phyloP scores from a whole-genome alignment of 805 yeast species.

The Hanseniaspora hatyaiensis region DNA sequence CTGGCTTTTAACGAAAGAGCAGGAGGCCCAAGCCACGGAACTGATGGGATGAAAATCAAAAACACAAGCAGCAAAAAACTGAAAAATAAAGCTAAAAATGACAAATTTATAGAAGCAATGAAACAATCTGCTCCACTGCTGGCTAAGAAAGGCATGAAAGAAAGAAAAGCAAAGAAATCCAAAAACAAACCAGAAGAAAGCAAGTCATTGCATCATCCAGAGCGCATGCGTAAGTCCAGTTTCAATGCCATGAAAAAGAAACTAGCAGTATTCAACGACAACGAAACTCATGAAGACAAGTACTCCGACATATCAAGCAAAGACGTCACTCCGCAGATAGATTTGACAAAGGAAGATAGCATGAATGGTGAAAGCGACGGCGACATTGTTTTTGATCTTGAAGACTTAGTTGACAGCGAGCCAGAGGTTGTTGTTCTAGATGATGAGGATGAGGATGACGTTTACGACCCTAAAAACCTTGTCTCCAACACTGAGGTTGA shows the following conservation, averaged over 20 bases:
- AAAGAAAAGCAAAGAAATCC: constrained; percentile 8
- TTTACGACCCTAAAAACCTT: constrained; percentile 22
- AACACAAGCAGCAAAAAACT: constrained; percentile 6
- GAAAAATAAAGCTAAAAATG: constrained; percentile 8
- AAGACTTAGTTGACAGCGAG: constrained; percentile 4
- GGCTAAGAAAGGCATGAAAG: constrained; percentile 13
- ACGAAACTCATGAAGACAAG: constrained; percentile 23
- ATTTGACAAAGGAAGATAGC: constrained; percentile 19
- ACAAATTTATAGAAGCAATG: background rate
- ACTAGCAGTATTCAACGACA: constrained; percentile 25
- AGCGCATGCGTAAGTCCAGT: constrained; percentile 28
- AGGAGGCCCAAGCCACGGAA: background rate
- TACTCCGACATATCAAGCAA: constrained; percentile 23
- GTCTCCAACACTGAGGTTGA: constrained; percentile 14
- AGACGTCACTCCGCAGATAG: constrained; percentile 7
- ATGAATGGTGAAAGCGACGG: constrained; percentile 15
- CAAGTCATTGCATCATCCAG: constrained; percentile 15
- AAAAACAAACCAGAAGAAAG: too few species aligned
- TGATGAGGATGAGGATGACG: constrained; percentile 21
- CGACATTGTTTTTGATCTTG: constrained; percentile 26
- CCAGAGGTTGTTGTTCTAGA: background rate
- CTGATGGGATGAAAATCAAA: constrained; percentile 5
- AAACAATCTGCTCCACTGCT: background rate
- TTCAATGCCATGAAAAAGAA: constrained; percentile 25
- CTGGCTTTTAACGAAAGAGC: constrained; percentile 9